These are phyloP conservation scores for Leptodermis oblonga DNA, from an alignment of 257 asterid genomes.

Conservation along the genomic window DNA sequence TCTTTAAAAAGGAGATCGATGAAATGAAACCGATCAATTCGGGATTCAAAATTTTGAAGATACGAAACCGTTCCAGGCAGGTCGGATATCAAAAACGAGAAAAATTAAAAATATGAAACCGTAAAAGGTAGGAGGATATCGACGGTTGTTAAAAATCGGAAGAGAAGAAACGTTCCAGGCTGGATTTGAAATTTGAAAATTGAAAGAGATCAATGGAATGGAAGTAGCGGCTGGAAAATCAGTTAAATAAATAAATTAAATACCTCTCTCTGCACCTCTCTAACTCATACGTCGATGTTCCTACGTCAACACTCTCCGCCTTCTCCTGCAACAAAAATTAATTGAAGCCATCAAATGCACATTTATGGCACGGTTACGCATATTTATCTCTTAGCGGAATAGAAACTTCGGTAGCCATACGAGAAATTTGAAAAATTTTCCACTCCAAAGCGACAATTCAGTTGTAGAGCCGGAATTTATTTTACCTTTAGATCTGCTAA, in stretches of 20 bases:
- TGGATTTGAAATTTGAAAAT: slow-evolving; percentile 35
- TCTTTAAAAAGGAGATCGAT: too few species aligned
- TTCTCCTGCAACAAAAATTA: slow-evolving; percentile 23
- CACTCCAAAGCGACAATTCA: not conserved
- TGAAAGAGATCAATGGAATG: slow-evolving; percentile 26
- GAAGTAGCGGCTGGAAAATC: slow-evolving; percentile 9
- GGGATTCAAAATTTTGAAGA: too few species aligned
- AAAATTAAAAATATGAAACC: too few species aligned
- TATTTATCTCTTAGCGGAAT: not conserved
- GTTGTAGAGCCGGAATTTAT: not conserved
- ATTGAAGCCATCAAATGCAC: slow-evolving; percentile 5
- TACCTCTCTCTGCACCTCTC: slow-evolving; percentile 9
- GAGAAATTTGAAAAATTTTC: not conserved
- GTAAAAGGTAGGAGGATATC: too few species aligned
- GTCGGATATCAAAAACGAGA: too few species aligned
- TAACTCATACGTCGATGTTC: slow-evolving; percentile 31
- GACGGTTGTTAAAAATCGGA: too few species aligned
- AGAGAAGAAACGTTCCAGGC: slow-evolving; percentile 1
- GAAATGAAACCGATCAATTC: too few species aligned
- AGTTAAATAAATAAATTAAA: slow-evolving; percentile 5
- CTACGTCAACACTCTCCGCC: slow-evolving; percentile 32
- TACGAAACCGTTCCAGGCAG: too few species aligned
- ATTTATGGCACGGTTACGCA: not conserved
- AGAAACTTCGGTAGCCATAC: not conserved
- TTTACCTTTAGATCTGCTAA: slow-evolving; percentile 61